Percentiles rank a stretch among this genome's conserved stretches.
These are phyloP conservation scores for Umbelopsis sp. DNA, from an alignment of 192 early-diverging fungal genomes.

Conservation along the genomic window DNA sequence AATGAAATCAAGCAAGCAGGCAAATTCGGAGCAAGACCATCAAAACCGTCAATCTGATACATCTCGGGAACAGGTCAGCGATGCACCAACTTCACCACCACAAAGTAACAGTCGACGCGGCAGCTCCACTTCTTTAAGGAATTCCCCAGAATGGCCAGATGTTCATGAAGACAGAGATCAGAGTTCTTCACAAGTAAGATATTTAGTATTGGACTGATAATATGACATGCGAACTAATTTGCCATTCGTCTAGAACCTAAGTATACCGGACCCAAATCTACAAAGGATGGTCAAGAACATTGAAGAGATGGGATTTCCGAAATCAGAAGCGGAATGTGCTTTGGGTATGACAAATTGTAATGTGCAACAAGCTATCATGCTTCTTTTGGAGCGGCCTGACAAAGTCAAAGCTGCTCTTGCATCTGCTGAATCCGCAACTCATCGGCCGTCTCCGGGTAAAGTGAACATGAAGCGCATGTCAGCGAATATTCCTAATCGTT, in stretches of 20 bases:
- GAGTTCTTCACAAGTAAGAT: background rate
- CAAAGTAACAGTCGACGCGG: too few relatives aligned
- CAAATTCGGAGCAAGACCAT: constrained; percentile 9
- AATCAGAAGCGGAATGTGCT: constrained; percentile 63
- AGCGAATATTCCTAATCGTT: background rate
- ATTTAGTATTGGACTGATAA: background rate
- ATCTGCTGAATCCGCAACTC: background rate
- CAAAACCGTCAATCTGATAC: background rate
- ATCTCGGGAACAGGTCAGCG: background rate
- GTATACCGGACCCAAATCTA: background rate
- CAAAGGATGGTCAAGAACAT: constrained; percentile 47
- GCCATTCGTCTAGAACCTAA: background rate
- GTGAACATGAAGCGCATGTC: background rate
- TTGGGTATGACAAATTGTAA: constrained; percentile 56
- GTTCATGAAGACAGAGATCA: background rate
- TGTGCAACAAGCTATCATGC: constrained; percentile 58
- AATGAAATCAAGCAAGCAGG: constrained; percentile 28
- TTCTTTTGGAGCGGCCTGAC: constrained; percentile 63
- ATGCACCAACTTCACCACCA: background rate
- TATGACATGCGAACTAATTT: background rate
- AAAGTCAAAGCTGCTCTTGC: constrained; percentile 33
- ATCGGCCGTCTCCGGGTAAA: background rate
- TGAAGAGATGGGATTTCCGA: constrained; percentile 70
- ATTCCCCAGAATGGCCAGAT: too few relatives aligned
- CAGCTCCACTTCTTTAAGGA: too few relatives aligned